Base-by-base conservation (phyloP, 257 asterid species). In the Solanum appendiculatum region DNA sequence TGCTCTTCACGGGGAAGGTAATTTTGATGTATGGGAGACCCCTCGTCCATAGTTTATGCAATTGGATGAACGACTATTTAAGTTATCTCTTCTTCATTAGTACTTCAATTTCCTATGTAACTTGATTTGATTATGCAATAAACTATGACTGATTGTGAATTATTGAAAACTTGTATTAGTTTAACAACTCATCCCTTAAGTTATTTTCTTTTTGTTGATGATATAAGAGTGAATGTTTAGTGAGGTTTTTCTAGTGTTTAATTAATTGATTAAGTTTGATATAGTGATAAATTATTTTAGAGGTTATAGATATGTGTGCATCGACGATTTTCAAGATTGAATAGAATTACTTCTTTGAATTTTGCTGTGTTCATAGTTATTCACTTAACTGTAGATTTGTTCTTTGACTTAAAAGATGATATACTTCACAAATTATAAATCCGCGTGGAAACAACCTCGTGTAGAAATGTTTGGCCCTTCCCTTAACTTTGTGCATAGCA, bases 11-110 rank as follows among this genome's bases (percentile, higher is more conserved):
- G 90, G 95, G 42, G 94, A 95, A 84, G 93, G 95, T 85, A 94
- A 93, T 56, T 93, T 96, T 56, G 98, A 96, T 56, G 81, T 95
- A 11, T 96, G 99, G 98, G 97, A 96, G 91, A 91, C 96, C 81
- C 91, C 91, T 18, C 87, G 95, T 31, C 93, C 95, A 9, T 51
- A 51, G n/a, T 51, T 2, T 51, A 51, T 16, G 60, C n/a, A 51
- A 51, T 0, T 58, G 66, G 66, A 27, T 58, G 66, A 21, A 21
- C 14, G 66, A 58, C 66, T 0, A 58, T 58, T 58, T 58, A 21
- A 21, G 6, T 58, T 58, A 25, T 25, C 31, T 64, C 34, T 58
- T 58, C 66, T 58, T 58, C 66, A 21, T 58, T 21, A 58, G 66
- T 21, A 58, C 27, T 51, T 18, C 1, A 13, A 58, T 58, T 58